Evolutionary conservation across 2,329 filamentous ascomycete species (phyloP), one percentile per base, ranked within the genome.

Genomic region (Sporothrix brasiliensis): DNA sequence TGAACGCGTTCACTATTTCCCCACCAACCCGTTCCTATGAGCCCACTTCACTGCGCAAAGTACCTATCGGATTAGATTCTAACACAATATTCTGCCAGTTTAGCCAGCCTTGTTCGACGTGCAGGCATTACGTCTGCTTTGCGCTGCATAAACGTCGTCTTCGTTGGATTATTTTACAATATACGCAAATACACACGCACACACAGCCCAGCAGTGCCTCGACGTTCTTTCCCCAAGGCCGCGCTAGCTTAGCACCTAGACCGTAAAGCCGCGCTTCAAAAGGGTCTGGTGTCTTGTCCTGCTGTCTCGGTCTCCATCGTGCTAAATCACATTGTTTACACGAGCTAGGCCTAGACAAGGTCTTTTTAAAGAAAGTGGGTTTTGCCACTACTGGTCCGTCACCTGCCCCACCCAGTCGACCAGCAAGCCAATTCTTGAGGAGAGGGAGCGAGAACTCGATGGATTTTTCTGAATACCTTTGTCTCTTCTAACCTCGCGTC

Each of bases 391-490:
- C n/a, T 68, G 47, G 68, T 69, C 68, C 69, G 72, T 73, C 73
- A 74, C 72, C 72, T 73, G 72, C 73, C 73, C 73, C 73, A 74
- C 72, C 72, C 70, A 71, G 67, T 71, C 70, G 70, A 68, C 67
- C 54, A 68, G 9, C 67, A 65, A 34, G 67, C 67, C 70, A 69
- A 63, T 69, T 67, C 67, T 70, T 67, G 66, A 72, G 60, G 66
- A 52, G 58, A 69, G 52, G 41, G 30, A 30, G 67, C 65, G 56
- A 67, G 67, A 68, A 68, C 58, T 69, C 67, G 69, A 69, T 66
- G 66, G 53, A 67, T 60, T 73, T 66, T 63, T 65, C 61, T 69
- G 54, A 63, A 66, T 63, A 68, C 58, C 61, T 65, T 70, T 69
- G 56, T 63, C 47, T 24, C 70, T 70, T 63, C 71, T 73, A 73